Conservation (phyloP, 495 filamentous ascomycete genomes). For the Sphaerosporella brunnea region DNA sequence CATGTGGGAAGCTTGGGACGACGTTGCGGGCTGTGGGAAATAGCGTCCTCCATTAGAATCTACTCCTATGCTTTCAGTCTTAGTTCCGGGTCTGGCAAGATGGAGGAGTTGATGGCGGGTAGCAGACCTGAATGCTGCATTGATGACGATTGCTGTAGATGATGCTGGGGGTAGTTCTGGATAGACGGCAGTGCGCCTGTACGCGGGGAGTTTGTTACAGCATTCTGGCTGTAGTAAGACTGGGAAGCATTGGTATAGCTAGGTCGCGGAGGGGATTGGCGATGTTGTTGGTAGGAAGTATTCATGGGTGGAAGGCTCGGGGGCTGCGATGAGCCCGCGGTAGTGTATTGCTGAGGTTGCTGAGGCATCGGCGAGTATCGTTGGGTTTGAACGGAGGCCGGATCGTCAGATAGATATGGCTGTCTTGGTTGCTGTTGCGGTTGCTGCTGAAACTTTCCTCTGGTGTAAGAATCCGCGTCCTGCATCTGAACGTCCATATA, state of each 20-base stretch:
- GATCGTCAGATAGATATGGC: slow-evolving; percentile 27
- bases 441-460: slow-evolving; percentile 43
- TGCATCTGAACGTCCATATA: slow-evolving; percentile 59
- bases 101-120: slow-evolving; percentile 31
- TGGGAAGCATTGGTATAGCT: slow-evolving; percentile 45
- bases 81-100: slow-evolving; percentile 36
- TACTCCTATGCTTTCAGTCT: slow-evolving; percentile 21
- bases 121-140: slow-evolving; percentile 4
- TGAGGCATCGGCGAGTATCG: slow-evolving; percentile 71
- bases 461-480: slow-evolving; percentile 57
- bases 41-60: slow-evolving; percentile 27
- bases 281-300: slow-evolving; percentile 23
- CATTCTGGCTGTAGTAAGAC: slow-evolving; percentile 37
- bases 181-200: slow-evolving; percentile 23
- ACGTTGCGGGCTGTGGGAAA: slow-evolving; percentile 52
- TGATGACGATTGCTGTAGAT: slow-evolving; percentile 31
- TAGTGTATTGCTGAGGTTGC: slow-evolving; percentile 5
- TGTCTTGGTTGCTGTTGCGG: slow-evolving; percentile 28
- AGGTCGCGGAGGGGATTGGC: slow-evolving; percentile 41
- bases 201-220: slow-evolving; percentile 17
- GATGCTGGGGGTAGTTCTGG: slow-evolving; percentile 22
- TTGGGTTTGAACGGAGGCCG: slow-evolving; percentile 63
- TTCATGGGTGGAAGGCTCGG: slow-evolving; percentile 6
- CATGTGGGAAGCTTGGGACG: slow-evolving; percentile 53
- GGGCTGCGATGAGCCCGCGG: not conserved